Conservation (phyloP, 2,329 filamentous ascomycete species). For the Sclerotinia subarctica region DNA sequence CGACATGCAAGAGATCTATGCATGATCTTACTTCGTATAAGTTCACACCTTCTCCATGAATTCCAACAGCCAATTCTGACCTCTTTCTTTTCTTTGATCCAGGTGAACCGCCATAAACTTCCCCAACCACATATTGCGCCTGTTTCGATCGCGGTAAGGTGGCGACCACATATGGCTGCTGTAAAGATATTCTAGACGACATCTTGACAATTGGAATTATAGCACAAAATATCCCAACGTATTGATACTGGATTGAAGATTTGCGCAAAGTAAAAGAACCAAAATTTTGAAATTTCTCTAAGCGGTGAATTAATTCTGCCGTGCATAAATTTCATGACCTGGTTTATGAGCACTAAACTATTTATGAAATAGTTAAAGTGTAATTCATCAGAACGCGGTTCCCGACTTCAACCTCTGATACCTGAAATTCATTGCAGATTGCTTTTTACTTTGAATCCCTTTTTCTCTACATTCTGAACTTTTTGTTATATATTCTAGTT, state of each 20-base stretch:
- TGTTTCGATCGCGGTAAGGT: slow-evolving; percentile 58
- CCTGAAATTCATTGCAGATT: slow-evolving; percentile 1
- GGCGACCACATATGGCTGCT: slow-evolving; percentile 62
- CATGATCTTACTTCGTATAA: slow-evolving; percentile 58
- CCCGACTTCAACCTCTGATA: slow-evolving; percentile 2
- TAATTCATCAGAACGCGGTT: slow-evolving; percentile 13
- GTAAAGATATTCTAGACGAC: slow-evolving; percentile 54
- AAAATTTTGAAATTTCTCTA: slow-evolving; percentile 20
- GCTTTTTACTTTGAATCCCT: neutral
- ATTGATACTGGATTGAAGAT: slow-evolving; percentile 1
- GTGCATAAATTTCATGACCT: neutral
- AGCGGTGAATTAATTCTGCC: slow-evolving; percentile 24
- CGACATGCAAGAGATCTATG: neutral
- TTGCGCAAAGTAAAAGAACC: slow-evolving; percentile 7
- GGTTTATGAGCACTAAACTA: neutral
- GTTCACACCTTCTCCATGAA: slow-evolving; percentile 63
- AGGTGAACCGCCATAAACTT: slow-evolving; percentile 58
- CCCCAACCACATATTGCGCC: slow-evolving; percentile 54
- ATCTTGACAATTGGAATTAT: slow-evolving; percentile 26
- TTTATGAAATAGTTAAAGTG: slow-evolving; percentile 12
- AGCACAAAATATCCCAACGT: slow-evolving; percentile 6
- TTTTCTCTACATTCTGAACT: neutral
- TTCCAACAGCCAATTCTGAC: slow-evolving; percentile 60
- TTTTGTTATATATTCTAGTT: neutral
- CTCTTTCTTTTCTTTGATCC: slow-evolving; percentile 60